Evolutionary conservation across 2,329 filamentous ascomycete species (phyloP).

Genomic region (Sporothrix phasma): DNA sequence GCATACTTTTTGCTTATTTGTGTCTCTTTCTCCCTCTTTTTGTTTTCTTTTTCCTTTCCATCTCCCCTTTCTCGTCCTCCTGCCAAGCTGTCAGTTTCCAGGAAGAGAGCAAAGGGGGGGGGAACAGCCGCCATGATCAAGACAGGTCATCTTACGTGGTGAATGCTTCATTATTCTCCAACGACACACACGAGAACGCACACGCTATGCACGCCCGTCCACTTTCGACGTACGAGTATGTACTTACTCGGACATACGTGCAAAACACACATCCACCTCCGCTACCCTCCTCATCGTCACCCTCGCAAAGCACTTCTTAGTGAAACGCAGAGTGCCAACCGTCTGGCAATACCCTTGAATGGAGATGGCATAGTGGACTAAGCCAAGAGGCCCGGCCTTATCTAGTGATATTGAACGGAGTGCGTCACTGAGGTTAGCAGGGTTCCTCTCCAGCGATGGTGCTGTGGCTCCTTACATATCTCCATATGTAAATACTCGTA

Average conservation of each 20-base stretch:
- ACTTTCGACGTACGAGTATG: not conserved
- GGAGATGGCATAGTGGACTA: not conserved
- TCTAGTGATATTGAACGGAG: not conserved
- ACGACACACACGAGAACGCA: not conserved
- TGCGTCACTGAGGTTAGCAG: no score
- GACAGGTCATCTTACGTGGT: not conserved
- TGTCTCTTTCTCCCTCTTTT: not conserved
- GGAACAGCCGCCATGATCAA: not conserved
- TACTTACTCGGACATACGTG: not conserved
- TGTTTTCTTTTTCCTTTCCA: no score
- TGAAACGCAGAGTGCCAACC: conserved; percentile 13
- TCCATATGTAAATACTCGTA: not conserved
- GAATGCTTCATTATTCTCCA: not conserved
- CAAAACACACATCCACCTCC: not conserved
- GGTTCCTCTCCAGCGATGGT: not conserved
- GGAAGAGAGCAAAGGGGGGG: not conserved
- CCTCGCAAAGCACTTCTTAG: not conserved
- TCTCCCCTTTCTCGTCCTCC: not conserved
- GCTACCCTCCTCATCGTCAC: not conserved
- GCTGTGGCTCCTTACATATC: not conserved
- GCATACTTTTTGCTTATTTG: no score
- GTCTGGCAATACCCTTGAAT: conserved; percentile 3
- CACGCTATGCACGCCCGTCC: not conserved
- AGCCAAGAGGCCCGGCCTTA: not conserved
- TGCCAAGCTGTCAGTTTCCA: not conserved